phyloP scores from a whole-genome alignment of 2,329 filamentous ascomycete species.

The Cladosporium sp. region DNA sequence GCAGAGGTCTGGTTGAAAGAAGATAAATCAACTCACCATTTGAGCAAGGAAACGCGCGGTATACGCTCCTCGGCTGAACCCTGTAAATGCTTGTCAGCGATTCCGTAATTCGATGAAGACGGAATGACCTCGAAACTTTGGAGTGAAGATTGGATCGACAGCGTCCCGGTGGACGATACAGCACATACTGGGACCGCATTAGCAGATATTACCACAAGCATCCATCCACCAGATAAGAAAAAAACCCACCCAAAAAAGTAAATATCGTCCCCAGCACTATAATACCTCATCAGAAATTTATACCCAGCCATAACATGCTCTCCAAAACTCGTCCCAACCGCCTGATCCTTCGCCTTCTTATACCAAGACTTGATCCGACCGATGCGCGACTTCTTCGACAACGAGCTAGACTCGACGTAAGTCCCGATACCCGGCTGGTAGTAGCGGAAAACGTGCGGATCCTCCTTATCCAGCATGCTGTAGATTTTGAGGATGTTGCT shows the following conservation, averaged over 20 bases:
- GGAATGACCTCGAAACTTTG: too few species aligned
- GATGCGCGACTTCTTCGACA: slow-evolving; percentile 53
- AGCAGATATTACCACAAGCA: neutral
- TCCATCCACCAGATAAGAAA: neutral
- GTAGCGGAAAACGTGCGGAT: slow-evolving; percentile 57
- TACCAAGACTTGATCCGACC: slow-evolving; percentile 61
- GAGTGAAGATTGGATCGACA: too few species aligned
- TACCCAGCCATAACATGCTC: slow-evolving; percentile 81
- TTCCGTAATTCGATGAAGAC: too few species aligned
- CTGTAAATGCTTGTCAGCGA: neutral
- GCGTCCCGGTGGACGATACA: too few species aligned
- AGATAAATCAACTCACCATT: slow-evolving; percentile 13
- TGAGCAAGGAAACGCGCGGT: slow-evolving; percentile 56
- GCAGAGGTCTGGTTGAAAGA: slow-evolving; percentile 41
- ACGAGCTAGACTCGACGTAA: slow-evolving; percentile 58
- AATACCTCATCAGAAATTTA: slow-evolving; percentile 41
- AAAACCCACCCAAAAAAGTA: slow-evolving; percentile 27
- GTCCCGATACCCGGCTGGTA: slow-evolving; percentile 69
- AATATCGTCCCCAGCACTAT: slow-evolving; percentile 28
- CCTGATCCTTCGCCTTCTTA: slow-evolving; percentile 70
- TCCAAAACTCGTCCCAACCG: slow-evolving; percentile 73
- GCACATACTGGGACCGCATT: neutral
- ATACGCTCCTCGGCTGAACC: slow-evolving; percentile 32
- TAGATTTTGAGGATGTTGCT: slow-evolving; percentile 62
- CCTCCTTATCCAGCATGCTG: slow-evolving; percentile 63